Percentiles rank a stretch among this genome's conserved stretches.
Conservation (phyloP, 176 grass and related monocot genomes). For the Zoysia pacifica region DNA sequence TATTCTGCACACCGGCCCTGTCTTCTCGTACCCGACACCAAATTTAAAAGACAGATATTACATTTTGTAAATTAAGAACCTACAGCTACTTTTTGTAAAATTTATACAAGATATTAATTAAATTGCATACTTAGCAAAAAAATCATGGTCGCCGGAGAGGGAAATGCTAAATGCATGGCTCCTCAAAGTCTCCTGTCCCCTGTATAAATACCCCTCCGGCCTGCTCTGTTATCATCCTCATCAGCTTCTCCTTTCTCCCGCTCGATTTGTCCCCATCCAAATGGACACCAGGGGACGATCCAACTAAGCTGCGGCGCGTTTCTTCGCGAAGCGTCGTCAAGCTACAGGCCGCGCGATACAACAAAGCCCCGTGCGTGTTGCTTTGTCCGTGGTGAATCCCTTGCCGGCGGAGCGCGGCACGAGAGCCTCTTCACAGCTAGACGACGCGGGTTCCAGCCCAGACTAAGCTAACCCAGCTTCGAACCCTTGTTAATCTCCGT, state of each 20-base stretch:
- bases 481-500: neutral
- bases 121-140: neutral
- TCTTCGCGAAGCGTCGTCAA: neutral
- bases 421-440: constrained; percentile 3
- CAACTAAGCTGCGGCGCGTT: constrained; percentile 15
- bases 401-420: constrained; percentile 41
- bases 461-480: constrained; percentile 5
- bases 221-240: constrained; percentile 7
- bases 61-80: neutral
- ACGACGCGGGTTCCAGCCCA: constrained; percentile 22
- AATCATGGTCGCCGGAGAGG: neutral
- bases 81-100: neutral
- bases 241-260: neutral
- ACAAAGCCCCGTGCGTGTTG: constrained; percentile 33
- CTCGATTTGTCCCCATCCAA: constrained; percentile 17
- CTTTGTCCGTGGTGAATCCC: constrained; percentile 10
- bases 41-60: neutral
- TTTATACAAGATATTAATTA: neutral
- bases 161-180: neutral
- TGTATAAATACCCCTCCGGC: constrained; percentile 36
- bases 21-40: constrained; percentile 16
- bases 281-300: constrained; percentile 6
- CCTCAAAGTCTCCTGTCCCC: neutral
- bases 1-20: neutral
- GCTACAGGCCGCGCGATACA: constrained; percentile 31